A percentile compares a stretch with the other conserved stretches of the same genome.
These are phyloP conservation scores for Arthroderma uncinatum DNA, from an alignment of 2,329 filamentous ascomycete species.

Conservation along the genomic window DNA sequence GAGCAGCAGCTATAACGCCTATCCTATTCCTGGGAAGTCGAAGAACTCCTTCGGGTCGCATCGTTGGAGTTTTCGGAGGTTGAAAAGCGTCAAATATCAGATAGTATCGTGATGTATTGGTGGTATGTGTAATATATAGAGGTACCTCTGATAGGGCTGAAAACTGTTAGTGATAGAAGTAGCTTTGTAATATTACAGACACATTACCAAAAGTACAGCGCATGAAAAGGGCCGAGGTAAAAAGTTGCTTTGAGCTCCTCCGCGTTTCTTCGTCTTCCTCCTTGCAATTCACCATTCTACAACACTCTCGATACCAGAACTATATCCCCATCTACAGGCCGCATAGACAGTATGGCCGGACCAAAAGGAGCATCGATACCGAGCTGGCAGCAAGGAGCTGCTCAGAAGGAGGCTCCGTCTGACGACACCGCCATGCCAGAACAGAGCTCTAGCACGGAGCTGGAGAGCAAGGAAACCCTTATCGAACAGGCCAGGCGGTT, in stretches of 20 bases:
- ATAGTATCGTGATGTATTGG: not conserved
- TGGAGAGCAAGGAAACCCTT: constrained; percentile 19
- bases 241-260: not conserved
- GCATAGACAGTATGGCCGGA: not conserved
- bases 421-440: constrained; percentile 5
- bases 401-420: constrained; percentile 13
- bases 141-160: not conserved
- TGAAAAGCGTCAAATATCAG: not conserved
- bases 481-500: constrained; percentile 64
- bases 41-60: too few relatives aligned
- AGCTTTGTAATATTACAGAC: not conserved
- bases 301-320: too few relatives aligned
- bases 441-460: constrained; percentile 15
- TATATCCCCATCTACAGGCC: not conserved
- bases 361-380: constrained; percentile 29
- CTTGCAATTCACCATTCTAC: not conserved
- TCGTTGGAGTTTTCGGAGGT: not conserved
- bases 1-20: not conserved
- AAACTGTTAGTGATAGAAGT: not conserved
- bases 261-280: not conserved
- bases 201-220: not conserved
- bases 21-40: not conserved
- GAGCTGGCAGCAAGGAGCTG: constrained; percentile 26
- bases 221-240: constrained; percentile 4
- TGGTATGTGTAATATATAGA: not conserved